A percentile compares a stretch with the other conserved stretches of the same genome.
Conservation (phyloP, 139 green algal genomes). For the Haematococcus sp. region DNA sequence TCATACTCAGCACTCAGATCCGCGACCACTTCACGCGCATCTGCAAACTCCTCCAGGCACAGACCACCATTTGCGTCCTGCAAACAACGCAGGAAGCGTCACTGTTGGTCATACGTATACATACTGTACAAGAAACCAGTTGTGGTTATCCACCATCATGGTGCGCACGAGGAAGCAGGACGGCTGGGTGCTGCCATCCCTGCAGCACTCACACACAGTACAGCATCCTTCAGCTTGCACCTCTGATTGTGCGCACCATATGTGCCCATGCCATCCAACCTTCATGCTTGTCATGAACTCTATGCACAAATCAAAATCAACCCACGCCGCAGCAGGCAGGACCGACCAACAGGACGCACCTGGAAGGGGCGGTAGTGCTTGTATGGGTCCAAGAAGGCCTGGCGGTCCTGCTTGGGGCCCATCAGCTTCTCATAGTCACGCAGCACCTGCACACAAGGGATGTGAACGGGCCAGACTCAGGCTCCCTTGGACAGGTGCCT, state of each 20-base stretch:
- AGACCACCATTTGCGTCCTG: slow-evolving; percentile 33
- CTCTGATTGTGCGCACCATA: too few species aligned
- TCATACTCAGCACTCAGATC: slow-evolving; percentile 82
- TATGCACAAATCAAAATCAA: too few species aligned
- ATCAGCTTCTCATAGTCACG: slow-evolving; percentile 96
- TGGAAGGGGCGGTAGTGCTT: slow-evolving; percentile 63
- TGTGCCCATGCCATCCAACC: too few species aligned
- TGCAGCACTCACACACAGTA: neutral
- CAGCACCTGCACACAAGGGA: slow-evolving; percentile 51
- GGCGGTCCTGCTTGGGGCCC: slow-evolving; percentile 45
- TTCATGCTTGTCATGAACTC: too few species aligned
- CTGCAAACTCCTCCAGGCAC: slow-evolving; percentile 87
- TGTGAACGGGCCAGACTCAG: too few species aligned
- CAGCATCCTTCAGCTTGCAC: too few species aligned
- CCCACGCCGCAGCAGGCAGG: too few species aligned
- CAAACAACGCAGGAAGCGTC: slow-evolving; percentile 28
- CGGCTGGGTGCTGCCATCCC: neutral
- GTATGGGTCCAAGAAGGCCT: slow-evolving; percentile 86
- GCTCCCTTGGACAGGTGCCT: slow-evolving; percentile 29
- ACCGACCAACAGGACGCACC: neutral
- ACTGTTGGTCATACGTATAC: too few species aligned
- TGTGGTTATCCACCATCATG: slow-evolving; percentile 4
- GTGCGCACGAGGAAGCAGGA: neutral
- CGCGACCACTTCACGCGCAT: slow-evolving; percentile 82
- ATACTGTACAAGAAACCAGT: too few species aligned